Evolutionary conservation across 1,284 basidiomycete genomes (phyloP), one percentile per base, ranked within the genome.

Genomic region (Moesziomyces globuligerus): DNA sequence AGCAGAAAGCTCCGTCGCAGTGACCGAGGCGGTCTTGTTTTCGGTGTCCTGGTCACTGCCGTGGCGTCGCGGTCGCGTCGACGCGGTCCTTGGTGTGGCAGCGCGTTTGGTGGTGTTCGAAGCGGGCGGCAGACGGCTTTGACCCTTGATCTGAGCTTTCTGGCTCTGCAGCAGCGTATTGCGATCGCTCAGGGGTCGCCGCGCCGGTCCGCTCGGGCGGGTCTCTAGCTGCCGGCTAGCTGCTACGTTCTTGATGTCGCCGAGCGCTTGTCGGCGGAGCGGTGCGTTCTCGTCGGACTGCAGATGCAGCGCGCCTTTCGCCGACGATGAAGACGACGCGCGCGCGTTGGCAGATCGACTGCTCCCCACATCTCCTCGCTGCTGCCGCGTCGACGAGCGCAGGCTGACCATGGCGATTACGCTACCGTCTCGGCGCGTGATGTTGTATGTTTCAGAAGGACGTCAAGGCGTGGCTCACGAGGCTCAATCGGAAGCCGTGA

Each of bases 231-330:
- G 37, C 17, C 37, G 46, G 0, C 34, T 45, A n/a, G 28, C 24
- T 11, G 58, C 29, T 17, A 58, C 47, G 28, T 66, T 66, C 34
- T 48, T 42, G 34, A 66, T 59, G 7, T 66, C 51, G 13, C 47
- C 51, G 2, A 66, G 39, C 0, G 40, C 62, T 3, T 26, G 47
- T 18, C 62, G 38, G 5, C 17, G 21, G 5, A 20, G 9, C 11
- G 55, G 32, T 28, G 42, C 55, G 15, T 66, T 66, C 20, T 66
- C 62, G 38, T 66, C 55, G 21, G 50, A 54, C 17, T 44, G 43
- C 9, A 40, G 20, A 3, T 4, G 32, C 8, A 21, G 38, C 13
- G 50, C 21, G n/a, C 32, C 39, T 13, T 48, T 66, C 24, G 40
- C 60, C 2, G 60, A 54, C 7, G 60, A 34, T 3, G 32, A 56